Conservation (phyloP, 2,329 filamentous ascomycete species). For the Emergomyces orientalis region DNA sequence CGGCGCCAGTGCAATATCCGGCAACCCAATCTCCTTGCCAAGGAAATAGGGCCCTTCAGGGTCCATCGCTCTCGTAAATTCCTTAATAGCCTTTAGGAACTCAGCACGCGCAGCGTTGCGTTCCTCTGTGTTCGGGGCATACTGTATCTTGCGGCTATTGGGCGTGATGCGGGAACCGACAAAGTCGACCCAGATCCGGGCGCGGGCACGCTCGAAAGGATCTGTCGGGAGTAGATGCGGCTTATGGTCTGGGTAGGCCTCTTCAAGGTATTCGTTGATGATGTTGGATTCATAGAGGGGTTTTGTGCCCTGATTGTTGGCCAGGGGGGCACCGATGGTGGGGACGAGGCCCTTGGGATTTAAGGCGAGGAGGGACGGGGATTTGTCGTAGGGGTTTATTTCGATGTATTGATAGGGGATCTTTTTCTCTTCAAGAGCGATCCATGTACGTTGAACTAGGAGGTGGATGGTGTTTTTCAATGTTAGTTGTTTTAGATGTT, state of each 20-base stretch:
- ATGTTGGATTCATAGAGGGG: slow-evolving; percentile 65
- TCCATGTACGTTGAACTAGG: slow-evolving; percentile 59
- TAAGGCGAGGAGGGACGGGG: slow-evolving; percentile 55
- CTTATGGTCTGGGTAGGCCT: slow-evolving; percentile 50
- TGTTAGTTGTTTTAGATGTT: not conserved
- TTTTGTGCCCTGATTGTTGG: slow-evolving; percentile 32
- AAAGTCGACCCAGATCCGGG: slow-evolving; percentile 66
- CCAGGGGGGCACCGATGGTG: slow-evolving; percentile 43
- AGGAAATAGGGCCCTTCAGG: slow-evolving; percentile 57
- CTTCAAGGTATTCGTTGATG: slow-evolving; percentile 67
- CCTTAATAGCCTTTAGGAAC: slow-evolving; percentile 50
- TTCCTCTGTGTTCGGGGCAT: slow-evolving; percentile 32
- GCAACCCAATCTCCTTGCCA: slow-evolving; percentile 53
- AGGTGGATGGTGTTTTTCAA: slow-evolving; percentile 9
- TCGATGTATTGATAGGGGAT: slow-evolving; percentile 68
- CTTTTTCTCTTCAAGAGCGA: slow-evolving; percentile 61
- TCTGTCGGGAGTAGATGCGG: slow-evolving; percentile 50
- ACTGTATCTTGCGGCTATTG: slow-evolving; percentile 55
- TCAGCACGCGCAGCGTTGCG: slow-evolving; percentile 45
- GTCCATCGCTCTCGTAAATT: slow-evolving; percentile 55
- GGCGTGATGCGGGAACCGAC: slow-evolving; percentile 59
- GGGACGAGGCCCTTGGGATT: slow-evolving; percentile 71
- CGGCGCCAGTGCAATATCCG: slow-evolving; percentile 63
- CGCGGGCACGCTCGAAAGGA: slow-evolving; percentile 55
- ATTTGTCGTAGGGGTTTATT: slow-evolving; percentile 71